Conservation (phyloP, 805 yeast species). For the Candida endomychidarum region DNA sequence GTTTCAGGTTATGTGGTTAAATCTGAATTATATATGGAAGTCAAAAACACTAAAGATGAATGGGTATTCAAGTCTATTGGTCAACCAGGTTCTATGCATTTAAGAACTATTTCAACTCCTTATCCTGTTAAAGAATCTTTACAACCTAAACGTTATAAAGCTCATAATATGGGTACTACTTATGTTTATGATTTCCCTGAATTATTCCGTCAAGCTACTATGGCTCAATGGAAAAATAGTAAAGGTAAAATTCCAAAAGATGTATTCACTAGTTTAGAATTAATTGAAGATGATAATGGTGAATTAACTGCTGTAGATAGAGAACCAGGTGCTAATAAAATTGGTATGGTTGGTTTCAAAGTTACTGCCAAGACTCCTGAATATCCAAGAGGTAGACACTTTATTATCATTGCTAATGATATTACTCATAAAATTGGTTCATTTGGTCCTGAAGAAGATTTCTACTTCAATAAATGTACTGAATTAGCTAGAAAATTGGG, state of each 20-base stretch:
- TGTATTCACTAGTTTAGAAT: conserved; percentile 74
- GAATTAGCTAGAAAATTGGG: conserved; percentile 88
- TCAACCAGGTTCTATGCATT: conserved; percentile 94
- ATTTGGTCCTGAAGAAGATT: conserved; percentile 95
- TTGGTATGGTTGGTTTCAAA: conserved; percentile 98
- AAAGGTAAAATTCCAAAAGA: conserved; percentile 68
- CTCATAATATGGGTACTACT: conserved; percentile 97
- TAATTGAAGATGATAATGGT: conserved; percentile 79
- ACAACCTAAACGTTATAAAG: conserved; percentile 98
- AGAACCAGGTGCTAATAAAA: conserved; percentile 93
- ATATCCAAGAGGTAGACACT: conserved; percentile 93
- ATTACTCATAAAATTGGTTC: conserved; percentile 98
- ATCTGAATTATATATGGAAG: conserved; percentile 92
- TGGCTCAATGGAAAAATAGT: conserved; percentile 77
- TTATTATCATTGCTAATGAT: conserved; percentile 92
- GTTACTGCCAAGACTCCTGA: conserved; percentile 92
- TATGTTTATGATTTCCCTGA: conserved; percentile 99
- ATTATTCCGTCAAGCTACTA: conserved; percentile 88
- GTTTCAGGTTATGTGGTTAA: conserved; percentile 97
- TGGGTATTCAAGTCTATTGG: conserved; percentile 98
- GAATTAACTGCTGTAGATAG: conserved; percentile 84
- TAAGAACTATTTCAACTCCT: conserved; percentile 93
- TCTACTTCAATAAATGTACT: conserved; percentile 87
- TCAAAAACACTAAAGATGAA: conserved; percentile 87
- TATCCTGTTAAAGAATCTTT: conserved; percentile 97